Base-by-base conservation (phyloP, 805 yeast species). In the Metschnikowia koreensis region DNA sequence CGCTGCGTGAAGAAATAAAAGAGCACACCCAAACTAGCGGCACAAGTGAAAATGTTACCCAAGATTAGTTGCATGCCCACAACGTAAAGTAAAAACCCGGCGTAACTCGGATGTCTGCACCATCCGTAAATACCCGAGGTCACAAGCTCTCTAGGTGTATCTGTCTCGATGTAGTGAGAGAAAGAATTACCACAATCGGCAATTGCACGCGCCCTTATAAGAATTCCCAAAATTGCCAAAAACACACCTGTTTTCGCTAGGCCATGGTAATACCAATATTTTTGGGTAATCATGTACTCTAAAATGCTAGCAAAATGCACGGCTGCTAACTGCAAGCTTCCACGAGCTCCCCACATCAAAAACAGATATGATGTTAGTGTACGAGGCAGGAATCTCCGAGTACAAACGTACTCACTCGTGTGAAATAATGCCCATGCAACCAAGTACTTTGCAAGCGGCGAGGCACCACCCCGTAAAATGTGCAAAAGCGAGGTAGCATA, bases 51-150 rank as follows among this genome's bases (percentile, higher is more conserved):
- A 37, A 51, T 48, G 44, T 70, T 73, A 10, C 58, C 55, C 34
- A 73, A 50, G 11, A 58, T 53, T 9, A 67, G 26, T 53, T 71
- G 73, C 47, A 62, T 47, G 9, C 77, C 77, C 31, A 66, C 55
- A 11, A 61, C 69, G 43, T 66, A 66, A n/a, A 63, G 45, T 54
- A 67, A 65, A 52, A 71, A 73, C 38, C 77, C 77, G 7, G 68
- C 44, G 51, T 73, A 73, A 47, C 74, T 67, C 15, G 77, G 77
- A 51, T 73, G 77, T 46, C 77, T 53, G 28, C 61, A 48, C 52
- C 53, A 56, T 7, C 53, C 37, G 51, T 68, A 73, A n/a, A 70
- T 51, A 1, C 77, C 77, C 12, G 44, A 40, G 11, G 74, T 70
- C 28, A 72, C 64, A 34, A 73, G 56, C 43, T 41, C 44, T 10